Base-by-base conservation (phyloP, 352 stramenopile species). In the Globisporangium cylindrosporum region DNA sequence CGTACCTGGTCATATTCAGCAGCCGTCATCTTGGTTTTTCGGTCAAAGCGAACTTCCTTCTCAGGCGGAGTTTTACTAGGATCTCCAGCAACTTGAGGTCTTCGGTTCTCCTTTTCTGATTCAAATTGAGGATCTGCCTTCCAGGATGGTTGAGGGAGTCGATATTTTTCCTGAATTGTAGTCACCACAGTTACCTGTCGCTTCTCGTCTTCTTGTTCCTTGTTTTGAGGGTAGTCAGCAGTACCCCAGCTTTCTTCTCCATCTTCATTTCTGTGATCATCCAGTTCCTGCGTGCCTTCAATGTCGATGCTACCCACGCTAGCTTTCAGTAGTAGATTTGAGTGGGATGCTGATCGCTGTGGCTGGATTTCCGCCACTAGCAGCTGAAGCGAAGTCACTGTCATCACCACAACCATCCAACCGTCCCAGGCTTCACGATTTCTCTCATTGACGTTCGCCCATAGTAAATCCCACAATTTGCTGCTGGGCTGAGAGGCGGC, bases 81-180 rank as follows among this genome's bases (percentile, higher is more conserved):
- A 18, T 55, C 38, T 49, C 54, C 36, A 55, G 22, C 22, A n/a
- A 53, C 10, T 14, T 36, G 15, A 9, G 20, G 56, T 48, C n/a
- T 20, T 29, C 5, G 36, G 20, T 22, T 48, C 32, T 61, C 56
- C n/a, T 48, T 48, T 20, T 32, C 8, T 8, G 32, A 61, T 10
- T 18, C 20, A 22, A 20, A n/a, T 8, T 7, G 25, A 49, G 25
- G 24, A 34, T 49, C 24, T 14, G 6, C 20, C 10, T 71, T 70
- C 75, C 71, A 78, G 6, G 73, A 55, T 65, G 79, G 78, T 0
- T 74, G 51, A 32, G 79, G 79, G 29, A 86, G 77, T 14, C 73
- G 71, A 29, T 87, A 85, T 46, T 68, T 75, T 25, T 78, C 77
- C 53, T 87, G 77, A 62, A 87, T 81, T 34, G 79, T 82, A 6